A percentile compares a stretch with the other conserved stretches of the same genome.
These are phyloP conservation scores for Fomitopsis pulvina DNA, from an alignment of 768 basidiomycete species.

Conservation along the genomic window DNA sequence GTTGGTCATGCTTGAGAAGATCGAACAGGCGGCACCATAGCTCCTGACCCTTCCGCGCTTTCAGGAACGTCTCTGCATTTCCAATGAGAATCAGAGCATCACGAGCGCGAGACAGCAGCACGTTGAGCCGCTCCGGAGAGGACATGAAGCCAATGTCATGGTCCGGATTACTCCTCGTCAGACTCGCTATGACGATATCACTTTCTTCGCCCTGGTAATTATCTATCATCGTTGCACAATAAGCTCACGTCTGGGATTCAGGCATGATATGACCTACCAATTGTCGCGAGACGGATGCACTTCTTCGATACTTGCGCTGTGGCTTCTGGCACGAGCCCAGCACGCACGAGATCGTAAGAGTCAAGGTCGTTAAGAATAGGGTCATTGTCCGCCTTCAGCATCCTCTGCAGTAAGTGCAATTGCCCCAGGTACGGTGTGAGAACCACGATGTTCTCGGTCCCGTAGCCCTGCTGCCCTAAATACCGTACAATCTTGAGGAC, in stretches of 20 bases:
- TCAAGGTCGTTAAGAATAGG: conserved; percentile 62
- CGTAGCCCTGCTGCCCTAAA: conserved; percentile 62
- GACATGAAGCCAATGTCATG: conserved; percentile 68
- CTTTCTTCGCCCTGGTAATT: conserved; percentile 77
- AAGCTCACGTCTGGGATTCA: background rate
- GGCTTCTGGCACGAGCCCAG: conserved; percentile 41
- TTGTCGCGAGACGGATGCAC: conserved; percentile 53
- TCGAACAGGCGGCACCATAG: conserved; percentile 47
- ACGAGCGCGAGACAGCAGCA: conserved; percentile 63
- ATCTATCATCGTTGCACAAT: conserved; percentile 31
- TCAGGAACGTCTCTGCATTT: conserved; percentile 50
- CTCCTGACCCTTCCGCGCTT: conserved; percentile 41
- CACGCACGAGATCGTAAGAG: conserved; percentile 47
- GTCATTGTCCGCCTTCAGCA: conserved; percentile 40
- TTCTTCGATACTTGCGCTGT: conserved; percentile 36
- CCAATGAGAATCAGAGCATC: conserved; percentile 62
- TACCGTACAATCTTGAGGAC: conserved; percentile 60
- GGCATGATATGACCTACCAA: conserved; percentile 35
- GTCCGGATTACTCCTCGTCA: conserved; percentile 52
- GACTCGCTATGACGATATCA: conserved; percentile 54
- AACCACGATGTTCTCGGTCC: conserved; percentile 51
- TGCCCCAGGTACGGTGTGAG: conserved; percentile 70
- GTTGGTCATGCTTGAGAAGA: conserved; percentile 32
- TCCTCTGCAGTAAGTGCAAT: conserved; percentile 41
- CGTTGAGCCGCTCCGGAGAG: conserved; percentile 63